Base-by-base conservation (phyloP, 129 eudicot genomes). In the Artemisia tridentata region DNA sequence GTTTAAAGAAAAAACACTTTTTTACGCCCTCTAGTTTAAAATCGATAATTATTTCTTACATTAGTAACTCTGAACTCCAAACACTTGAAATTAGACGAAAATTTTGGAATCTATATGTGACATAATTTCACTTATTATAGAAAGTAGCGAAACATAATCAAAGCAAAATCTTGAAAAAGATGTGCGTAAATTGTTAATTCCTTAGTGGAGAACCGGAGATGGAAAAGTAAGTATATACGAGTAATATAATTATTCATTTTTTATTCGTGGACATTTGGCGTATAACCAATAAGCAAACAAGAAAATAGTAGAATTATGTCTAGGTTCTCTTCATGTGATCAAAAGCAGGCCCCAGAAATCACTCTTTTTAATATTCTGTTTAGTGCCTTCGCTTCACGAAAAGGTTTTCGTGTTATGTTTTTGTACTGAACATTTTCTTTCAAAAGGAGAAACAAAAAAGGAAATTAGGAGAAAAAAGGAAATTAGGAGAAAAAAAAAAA, bases 261-360 rank as follows among this genome's bases (percentile, higher is more conserved):
- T 38, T 73, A 7, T 51, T 48, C 17, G 38, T 52, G 65, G 43
- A 64, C 45, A 38, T 65, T 68, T 54, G 55, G 43, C 63, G 38
- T 55, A 34, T 64, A 73, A 63, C 71, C 78, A 63, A 73, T 73
- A 53, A 25, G 55, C 43, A 11, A 62, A 12, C 19, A 73, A 31
- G 69, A 15, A 38, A 51, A 20, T 46, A 38, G 45, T 38, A 38
- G 45, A 38, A 7, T 7, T 7, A 56, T 29, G 78, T 74, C 78
- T 74, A 74, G 78, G 78, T 74, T 74, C 78, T 65, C 78, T 74
- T 74, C 78, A 74, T 74, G 72, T 41, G n/a, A 74, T 74, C 72
- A 43, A 19, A 53, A 21, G 66, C 45, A 65, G 78, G 72, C 45
- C 78, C 72, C 78, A 74, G 65, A 74, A 64, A 74, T 74, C 23